These are phyloP conservation scores for Orbilia oligospora DNA, from an alignment of 2,329 filamentous ascomycete species.

Conservation along the genomic window DNA sequence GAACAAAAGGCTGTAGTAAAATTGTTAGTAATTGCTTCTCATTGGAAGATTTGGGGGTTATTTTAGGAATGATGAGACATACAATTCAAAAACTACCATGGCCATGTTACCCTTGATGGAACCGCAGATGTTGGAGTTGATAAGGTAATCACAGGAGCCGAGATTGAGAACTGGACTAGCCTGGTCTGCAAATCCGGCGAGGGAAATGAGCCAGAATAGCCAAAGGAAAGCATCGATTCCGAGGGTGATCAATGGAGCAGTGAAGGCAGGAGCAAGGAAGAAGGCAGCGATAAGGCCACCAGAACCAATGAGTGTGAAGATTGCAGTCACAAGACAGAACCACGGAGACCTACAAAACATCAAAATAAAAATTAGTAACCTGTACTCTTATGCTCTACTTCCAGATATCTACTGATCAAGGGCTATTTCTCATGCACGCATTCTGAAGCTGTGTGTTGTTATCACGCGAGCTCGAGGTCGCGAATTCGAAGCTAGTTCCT, in stretches of 20 bases:
- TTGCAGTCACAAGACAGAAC: conserved; percentile 63
- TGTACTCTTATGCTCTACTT: background rate
- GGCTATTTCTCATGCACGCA: background rate
- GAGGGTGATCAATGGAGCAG: conserved; percentile 61
- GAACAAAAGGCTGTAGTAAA: conserved; percentile 62
- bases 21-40: conserved; percentile 4
- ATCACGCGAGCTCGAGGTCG: background rate
- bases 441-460: background rate
- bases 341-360: conserved; percentile 60
- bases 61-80: conserved; percentile 15
- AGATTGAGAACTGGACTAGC: conserved; percentile 18
- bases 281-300: conserved; percentile 62
- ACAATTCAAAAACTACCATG: conserved; percentile 59
- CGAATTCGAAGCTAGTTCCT: background rate
- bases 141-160: conserved; percentile 23
- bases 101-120: conserved; percentile 46
- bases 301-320: conserved; percentile 68
- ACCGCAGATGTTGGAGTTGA: conserved; percentile 21
- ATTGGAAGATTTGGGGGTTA: background rate
- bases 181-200: conserved; percentile 61
- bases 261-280: conserved; percentile 62
- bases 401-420: background rate
- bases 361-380: background rate
- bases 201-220: conserved; percentile 62
- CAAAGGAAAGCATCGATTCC: conserved; percentile 67